Base-by-base conservation (phyloP, 2,329 filamentous ascomycete species). In the Chalaropsis ovoidea region DNA sequence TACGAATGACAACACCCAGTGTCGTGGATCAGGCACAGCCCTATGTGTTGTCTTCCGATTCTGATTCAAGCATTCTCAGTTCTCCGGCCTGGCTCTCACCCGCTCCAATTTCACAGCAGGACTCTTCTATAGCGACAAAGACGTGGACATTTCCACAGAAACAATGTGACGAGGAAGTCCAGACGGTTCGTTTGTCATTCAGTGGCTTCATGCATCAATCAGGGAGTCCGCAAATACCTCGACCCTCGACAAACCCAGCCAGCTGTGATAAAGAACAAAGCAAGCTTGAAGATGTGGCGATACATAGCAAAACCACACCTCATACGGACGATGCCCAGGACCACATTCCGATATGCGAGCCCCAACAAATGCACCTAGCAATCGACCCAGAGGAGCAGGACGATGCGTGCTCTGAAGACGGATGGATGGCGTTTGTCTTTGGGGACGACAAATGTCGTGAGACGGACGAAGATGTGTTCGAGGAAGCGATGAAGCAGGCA, bases 381-480 rank as follows among this genome's bases (percentile, higher is more conserved):
- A 7, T 43, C 15, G 31, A 19, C 31, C n/a, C 41, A 13, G 11
- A 31, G 31, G 13, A 42, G 24, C 22, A 13, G 13, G 24, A 19
- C 11, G 31, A 61, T 5, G 15, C 42, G 11, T 61, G 54, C 39
- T 65, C 64, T 19, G 61, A 66, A 22, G 61, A 66, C n/a, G 61
- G 45, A n/a, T 66, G 65, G 65, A 56, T 66, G 60, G 62, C 42
- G 19, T 66, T 66, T 63, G 61, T 66, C 8, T 66, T 66, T 62
- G 61, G 65, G 13, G 61, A 19, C 6, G 35, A 35, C 19, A 31
- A 54, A 2, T 27, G 31, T n/a, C 19, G 24, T 45, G 22, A 31
- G 15, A 10, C 24, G 6, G 58, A 45, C n/a, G 61, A 60, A 19
- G 24, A 62, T 15, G 42, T 22, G n/a, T 41, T 66, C 10, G n/a